These are phyloP conservation scores for Arthrobotrys entomopaga DNA, from an alignment of 2,329 filamentous ascomycete genomes.

Conservation along the genomic window DNA sequence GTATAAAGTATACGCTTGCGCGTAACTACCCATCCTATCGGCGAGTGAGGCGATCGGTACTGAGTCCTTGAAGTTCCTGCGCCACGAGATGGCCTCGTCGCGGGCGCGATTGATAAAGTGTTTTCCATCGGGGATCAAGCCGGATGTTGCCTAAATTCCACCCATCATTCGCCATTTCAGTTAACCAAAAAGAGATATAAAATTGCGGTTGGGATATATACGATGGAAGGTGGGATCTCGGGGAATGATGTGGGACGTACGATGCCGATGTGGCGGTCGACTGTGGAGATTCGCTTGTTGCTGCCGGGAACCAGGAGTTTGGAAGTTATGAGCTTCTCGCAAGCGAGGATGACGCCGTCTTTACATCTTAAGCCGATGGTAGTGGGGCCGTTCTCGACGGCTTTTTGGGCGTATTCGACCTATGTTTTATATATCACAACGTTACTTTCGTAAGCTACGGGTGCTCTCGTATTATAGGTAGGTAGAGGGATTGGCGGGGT, in stretches of 20 bases:
- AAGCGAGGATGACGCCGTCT: slow-evolving; percentile 92
- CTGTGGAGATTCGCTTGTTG: slow-evolving; percentile 95
- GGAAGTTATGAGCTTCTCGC: slow-evolving; percentile 95
- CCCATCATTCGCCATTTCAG: background rate
- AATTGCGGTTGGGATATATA: background rate
- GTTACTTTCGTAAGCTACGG: background rate
- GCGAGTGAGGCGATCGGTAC: slow-evolving; percentile 90
- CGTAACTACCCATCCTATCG: slow-evolving; percentile 91
- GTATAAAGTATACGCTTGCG: slow-evolving; percentile 97
- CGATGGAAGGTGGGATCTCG: background rate
- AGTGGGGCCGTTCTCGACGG: slow-evolving; percentile 96
- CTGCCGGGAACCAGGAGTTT: slow-evolving; percentile 94
- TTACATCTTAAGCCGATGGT: slow-evolving; percentile 96
- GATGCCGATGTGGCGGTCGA: slow-evolving; percentile 92
- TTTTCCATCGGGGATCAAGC: slow-evolving; percentile 91
- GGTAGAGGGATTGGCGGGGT: slow-evolving; percentile 9
- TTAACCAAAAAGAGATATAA: background rate
- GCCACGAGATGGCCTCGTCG: slow-evolving; percentile 92
- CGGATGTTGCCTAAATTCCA: slow-evolving; percentile 81
- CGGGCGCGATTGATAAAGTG: slow-evolving; percentile 95
- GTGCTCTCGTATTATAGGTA: background rate
- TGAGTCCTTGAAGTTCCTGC: slow-evolving; percentile 90
- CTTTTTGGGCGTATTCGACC: slow-evolving; percentile 97
- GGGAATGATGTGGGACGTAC: no score
- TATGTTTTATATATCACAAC: slow-evolving; percentile 58